Percentiles rank a stretch among this genome's conserved stretches.
Conservation (phyloP, 495 filamentous ascomycete genomes). For the Pseudotulostoma volvatum region DNA sequence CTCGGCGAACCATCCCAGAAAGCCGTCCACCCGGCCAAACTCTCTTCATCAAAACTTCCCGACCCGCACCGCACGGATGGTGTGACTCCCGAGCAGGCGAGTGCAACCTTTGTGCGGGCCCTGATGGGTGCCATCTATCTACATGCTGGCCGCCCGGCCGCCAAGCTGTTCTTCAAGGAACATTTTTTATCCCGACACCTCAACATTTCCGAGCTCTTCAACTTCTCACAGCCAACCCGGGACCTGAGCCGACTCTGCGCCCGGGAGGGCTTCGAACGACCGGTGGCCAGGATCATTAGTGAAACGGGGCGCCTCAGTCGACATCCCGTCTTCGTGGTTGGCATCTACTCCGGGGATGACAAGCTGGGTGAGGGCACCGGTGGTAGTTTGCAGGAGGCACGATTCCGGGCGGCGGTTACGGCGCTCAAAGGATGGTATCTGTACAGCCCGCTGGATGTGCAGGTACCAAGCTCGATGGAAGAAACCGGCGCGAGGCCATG, state of each 20-base stretch:
- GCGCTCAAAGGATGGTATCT: conserved; percentile 90
- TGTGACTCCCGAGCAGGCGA: conserved; percentile 31
- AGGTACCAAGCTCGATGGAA: conserved; percentile 70
- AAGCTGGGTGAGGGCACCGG: conserved; percentile 78
- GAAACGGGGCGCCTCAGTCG: conserved; percentile 75
- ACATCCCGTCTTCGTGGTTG: conserved; percentile 85
- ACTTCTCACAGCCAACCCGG: conserved; percentile 63
- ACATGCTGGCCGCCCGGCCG: conserved; percentile 50
- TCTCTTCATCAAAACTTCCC: conserved; percentile 2
- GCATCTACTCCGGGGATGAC: conserved; percentile 75
- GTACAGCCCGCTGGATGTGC: conserved; percentile 59
- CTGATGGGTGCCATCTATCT: conserved; percentile 72
- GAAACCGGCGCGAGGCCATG: conserved; percentile 45
- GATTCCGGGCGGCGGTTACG: conserved; percentile 59
- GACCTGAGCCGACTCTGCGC: conserved; percentile 68
- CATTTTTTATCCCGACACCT: conserved; percentile 73
- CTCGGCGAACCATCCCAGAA: conserved; percentile 47
- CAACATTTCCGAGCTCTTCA: conserved; percentile 58
- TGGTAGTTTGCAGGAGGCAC: conserved; percentile 56
- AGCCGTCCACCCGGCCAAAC: conserved; percentile 5
- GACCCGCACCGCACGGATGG: conserved; percentile 11
- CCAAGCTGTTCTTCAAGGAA: conserved; percentile 62
- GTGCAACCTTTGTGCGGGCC: conserved; percentile 58
- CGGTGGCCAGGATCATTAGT: conserved; percentile 68
- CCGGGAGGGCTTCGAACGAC: conserved; percentile 74